Conservation (phyloP, 768 basidiomycete species). For the Russula olivacea region DNA sequence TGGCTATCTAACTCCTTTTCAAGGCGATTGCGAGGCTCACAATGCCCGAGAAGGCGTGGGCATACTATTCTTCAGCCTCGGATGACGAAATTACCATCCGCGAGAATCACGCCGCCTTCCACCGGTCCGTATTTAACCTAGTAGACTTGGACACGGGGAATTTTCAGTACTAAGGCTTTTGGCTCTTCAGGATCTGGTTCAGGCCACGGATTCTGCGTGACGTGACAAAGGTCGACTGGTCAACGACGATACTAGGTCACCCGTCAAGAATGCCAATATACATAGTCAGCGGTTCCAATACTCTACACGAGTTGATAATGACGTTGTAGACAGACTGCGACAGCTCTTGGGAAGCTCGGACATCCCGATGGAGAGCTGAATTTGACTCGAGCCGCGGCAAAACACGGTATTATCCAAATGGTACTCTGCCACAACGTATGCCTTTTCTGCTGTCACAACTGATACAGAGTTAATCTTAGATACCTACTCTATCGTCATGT, state of each 20-base stretch:
- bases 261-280: slow-evolving; percentile 72
- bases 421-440: slow-evolving; percentile 30
- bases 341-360: slow-evolving; percentile 88
- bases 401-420: slow-evolving; percentile 72
- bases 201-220: slow-evolving; percentile 52
- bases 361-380: slow-evolving; percentile 94
- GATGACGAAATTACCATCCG: slow-evolving; percentile 90
- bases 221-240: slow-evolving; percentile 82
- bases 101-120: slow-evolving; percentile 89
- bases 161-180: neutral
- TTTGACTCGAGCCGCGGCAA: slow-evolving; percentile 82
- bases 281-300: slow-evolving; percentile 45
- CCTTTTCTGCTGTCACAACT: neutral
- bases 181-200: slow-evolving; percentile 32
- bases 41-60: slow-evolving; percentile 88
- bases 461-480: slow-evolving; percentile 41
- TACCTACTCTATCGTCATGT: slow-evolving; percentile 92
- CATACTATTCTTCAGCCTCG: slow-evolving; percentile 93
- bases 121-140: slow-evolving; percentile 46
- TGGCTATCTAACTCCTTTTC: slow-evolving; percentile 7
- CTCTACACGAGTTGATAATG: neutral
- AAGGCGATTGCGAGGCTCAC: slow-evolving; percentile 78
- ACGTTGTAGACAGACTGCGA: slow-evolving; percentile 49
- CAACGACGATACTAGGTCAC: slow-evolving; percentile 74
- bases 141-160: neutral